Conservation (phyloP, 306 rosid genomes). For the Macrotyloma uniflorum region DNA sequence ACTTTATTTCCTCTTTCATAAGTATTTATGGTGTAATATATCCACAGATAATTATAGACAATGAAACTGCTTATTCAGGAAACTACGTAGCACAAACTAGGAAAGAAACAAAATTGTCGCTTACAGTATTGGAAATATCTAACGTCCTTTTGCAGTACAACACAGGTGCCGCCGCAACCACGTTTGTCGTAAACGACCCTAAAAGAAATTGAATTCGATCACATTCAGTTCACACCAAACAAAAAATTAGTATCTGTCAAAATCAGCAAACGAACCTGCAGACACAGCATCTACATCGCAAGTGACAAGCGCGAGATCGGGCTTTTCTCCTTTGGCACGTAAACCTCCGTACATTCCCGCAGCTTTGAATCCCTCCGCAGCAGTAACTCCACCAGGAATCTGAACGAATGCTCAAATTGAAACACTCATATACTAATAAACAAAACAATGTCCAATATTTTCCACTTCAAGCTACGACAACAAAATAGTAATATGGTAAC, state of each 20-base stretch:
- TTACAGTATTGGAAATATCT: slow-evolving; percentile 64
- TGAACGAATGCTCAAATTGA: slow-evolving; percentile 39
- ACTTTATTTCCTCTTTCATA: not conserved
- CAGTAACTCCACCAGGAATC: slow-evolving; percentile 93
- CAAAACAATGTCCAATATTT: not conserved
- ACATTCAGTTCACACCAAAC: slow-evolving; percentile 21
- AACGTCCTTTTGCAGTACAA: slow-evolving; percentile 68
- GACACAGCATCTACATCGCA: slow-evolving; percentile 93
- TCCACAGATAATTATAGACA: not conserved
- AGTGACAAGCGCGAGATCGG: slow-evolving; percentile 92
- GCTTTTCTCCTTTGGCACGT: slow-evolving; percentile 76
- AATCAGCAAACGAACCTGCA: slow-evolving; percentile 58
- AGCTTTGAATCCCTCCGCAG: slow-evolving; percentile 92
- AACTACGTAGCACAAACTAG: not conserved
- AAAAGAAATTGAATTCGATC: slow-evolving; percentile 29
- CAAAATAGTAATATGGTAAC: not conserved
- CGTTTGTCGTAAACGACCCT: slow-evolving; percentile 91
- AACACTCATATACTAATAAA: slow-evolving; percentile 24
- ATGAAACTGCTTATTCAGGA: not conserved
- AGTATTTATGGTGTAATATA: not conserved
- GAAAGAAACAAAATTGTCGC: slow-evolving; percentile 13
- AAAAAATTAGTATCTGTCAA: not conserved
- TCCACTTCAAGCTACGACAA: not conserved
- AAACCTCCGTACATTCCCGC: slow-evolving; percentile 85
- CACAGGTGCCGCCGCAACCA: slow-evolving; percentile 97